Base-by-base conservation (phyloP, 192 early-diverging fungal genomes). In the Entophlyctis helioformis region DNA sequence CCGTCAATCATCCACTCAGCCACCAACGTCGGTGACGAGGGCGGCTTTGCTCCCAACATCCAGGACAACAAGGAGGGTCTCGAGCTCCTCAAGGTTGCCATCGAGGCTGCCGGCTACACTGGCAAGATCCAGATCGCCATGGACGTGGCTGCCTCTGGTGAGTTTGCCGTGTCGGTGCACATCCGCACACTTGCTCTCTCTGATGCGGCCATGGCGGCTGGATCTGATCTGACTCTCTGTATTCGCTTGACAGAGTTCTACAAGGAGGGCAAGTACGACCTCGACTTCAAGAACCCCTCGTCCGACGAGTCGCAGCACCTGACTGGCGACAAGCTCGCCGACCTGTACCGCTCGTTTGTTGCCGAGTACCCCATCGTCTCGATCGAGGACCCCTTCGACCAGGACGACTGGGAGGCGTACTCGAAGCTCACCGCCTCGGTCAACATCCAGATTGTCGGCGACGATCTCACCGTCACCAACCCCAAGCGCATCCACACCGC, bases 321-420 rank as follows among this genome's bases (percentile, higher is more conserved):
- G 32, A 64, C 81, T 24, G 86, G 87, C 42, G 71, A 81, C 51
- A 53, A 86, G 66, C 80, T 98, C 38, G 75, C 83, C 40, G 69
- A 83, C n/a, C 66, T 93, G 18, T 98, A 98, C 80, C 56, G 70
- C 50, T 71, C 70, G 10, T 93, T 84, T 56, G 72, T 82, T 50
- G 55, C 71, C 20, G 74, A 91, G 36, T 97, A 87, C 76, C 87
- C 87, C 37, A 79, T 96, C 38, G 82, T 91, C 49, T 93, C 89
- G 45, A 91, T 98, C 56, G 94, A 98, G 69, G 94, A 98, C 72
- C 91, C 94, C 55, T 98, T 94, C 58, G 94, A 98, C 72, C 94
- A 98, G 77, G 94, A 98, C 66, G 91, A 98, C 74, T 98, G 85
- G 84, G 78, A 82, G 31, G 78, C 86, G 42, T 98, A 89, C 82